A percentile compares a stretch with the other conserved stretches of the same genome.
phyloP scores from a whole-genome alignment of 2,329 filamentous ascomycete species.

The Diaporthe ilicicola region DNA sequence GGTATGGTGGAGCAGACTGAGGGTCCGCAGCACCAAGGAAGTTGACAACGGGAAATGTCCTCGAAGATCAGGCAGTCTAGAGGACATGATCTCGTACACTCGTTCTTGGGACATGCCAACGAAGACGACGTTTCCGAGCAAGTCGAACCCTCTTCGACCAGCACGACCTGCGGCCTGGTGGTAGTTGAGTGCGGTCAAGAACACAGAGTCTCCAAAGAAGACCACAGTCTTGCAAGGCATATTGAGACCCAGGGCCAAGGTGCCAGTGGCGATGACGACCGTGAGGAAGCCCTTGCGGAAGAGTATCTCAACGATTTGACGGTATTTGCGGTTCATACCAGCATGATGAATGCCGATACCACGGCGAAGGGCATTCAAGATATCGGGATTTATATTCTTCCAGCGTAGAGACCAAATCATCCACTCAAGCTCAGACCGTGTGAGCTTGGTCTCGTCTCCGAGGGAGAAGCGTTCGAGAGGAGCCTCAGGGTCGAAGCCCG shows the following conservation, averaged over 20 bases:
- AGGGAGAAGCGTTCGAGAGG: conserved; percentile 73
- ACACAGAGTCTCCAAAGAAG: conserved; percentile 78
- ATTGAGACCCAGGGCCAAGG: conserved; percentile 80
- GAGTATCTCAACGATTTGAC: conserved; percentile 77
- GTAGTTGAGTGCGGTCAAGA: conserved; percentile 78
- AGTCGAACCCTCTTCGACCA: conserved; percentile 81
- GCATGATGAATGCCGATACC: conserved; percentile 82
- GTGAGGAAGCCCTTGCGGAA: conserved; percentile 77
- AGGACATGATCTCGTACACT: conserved; percentile 75
- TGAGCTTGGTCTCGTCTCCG: conserved; percentile 67
- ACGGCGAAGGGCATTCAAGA: conserved; percentile 69
- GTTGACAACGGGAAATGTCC: conserved; percentile 84
- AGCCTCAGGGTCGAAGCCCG: conserved; percentile 72
- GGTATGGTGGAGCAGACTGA: conserved; percentile 73
- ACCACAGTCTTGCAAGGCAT: conserved; percentile 86
- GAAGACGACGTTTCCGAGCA: conserved; percentile 84
- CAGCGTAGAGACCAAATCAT: conserved; percentile 60
- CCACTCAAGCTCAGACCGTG: conserved; percentile 64
- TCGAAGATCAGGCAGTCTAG: conserved; percentile 75
- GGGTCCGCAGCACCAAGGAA: conserved; percentile 73
- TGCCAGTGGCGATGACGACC: conserved; percentile 79
- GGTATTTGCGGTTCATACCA: conserved; percentile 81
- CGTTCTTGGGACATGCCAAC: conserved; percentile 69
- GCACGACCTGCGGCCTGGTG: conserved; percentile 80
- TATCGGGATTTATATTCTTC: conserved; percentile 56